Evolutionary conservation across 202 grass and related monocot genomes (phyloP).

Genomic region (Miscanthus sacchariflorus): DNA sequence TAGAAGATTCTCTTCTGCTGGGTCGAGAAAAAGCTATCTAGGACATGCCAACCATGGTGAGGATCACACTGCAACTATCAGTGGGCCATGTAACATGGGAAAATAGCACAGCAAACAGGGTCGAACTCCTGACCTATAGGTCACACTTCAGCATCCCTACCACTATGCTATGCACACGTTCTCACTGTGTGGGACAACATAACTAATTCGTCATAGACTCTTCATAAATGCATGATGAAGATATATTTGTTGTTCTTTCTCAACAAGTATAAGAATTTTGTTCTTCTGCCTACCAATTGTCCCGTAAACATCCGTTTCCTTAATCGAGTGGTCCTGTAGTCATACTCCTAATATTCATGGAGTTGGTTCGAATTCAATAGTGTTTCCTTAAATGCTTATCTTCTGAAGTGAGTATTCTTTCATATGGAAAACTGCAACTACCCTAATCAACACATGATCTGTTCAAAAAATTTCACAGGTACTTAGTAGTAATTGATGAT

Average conservation of each 20-base stretch:
- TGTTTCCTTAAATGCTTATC: not conserved
- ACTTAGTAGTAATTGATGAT: conserved; percentile 30
- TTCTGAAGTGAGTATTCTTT: not conserved
- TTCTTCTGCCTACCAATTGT: not conserved
- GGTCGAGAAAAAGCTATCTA: too few species aligned
- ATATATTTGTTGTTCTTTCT: not conserved
- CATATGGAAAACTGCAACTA: not conserved
- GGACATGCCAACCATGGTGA: too few species aligned
- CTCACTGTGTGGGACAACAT: too few species aligned
- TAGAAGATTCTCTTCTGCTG: too few species aligned
- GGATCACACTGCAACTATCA: too few species aligned
- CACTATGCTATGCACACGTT: too few species aligned
- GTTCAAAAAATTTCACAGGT: conserved; percentile 5
- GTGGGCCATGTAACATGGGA: too few species aligned
- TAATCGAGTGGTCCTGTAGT: not conserved
- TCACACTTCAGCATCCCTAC: too few species aligned
- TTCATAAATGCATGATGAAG: not conserved
- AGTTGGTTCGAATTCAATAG: not conserved
- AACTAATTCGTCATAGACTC: not conserved
- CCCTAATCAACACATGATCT: not conserved
- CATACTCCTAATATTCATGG: conserved; percentile 5
- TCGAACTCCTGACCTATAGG: too few species aligned
- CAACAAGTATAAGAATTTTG: not conserved
- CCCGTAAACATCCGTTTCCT: not conserved
- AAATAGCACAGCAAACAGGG: too few species aligned